A percentile compares a stretch with the other conserved stretches of the same genome.
phyloP scores from a whole-genome alignment of 345 rosid genomes.

The Euphorbia pulcherrima region DNA sequence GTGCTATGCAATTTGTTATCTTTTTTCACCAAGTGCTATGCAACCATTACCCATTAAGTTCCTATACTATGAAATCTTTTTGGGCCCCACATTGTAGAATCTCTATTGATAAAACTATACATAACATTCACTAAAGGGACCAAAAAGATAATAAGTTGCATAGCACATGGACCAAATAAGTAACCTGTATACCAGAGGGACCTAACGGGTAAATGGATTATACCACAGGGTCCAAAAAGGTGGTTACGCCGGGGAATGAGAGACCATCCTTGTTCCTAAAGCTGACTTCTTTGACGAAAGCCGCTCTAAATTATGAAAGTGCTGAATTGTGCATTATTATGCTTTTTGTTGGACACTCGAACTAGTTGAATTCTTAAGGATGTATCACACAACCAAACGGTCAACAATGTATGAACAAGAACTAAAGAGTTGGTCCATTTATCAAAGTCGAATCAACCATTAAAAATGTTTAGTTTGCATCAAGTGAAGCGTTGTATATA shows the following conservation, averaged over 20 bases:
- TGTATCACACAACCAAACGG: background rate
- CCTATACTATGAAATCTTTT: too few relatives aligned
- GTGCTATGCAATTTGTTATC: too few relatives aligned
- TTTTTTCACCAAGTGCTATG: too few relatives aligned
- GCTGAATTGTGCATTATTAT: background rate
- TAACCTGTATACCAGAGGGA: too few relatives aligned
- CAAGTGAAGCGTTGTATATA: background rate
- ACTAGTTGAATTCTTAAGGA: background rate
- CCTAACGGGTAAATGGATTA: too few relatives aligned
- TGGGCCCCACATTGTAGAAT: too few relatives aligned
- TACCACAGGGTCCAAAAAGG: too few relatives aligned
- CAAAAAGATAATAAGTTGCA: too few relatives aligned
- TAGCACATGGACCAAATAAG: too few relatives aligned
- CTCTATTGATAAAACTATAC: too few relatives aligned
- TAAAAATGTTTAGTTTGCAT: background rate
- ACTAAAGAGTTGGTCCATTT: background rate
- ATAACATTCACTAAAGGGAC: too few relatives aligned
- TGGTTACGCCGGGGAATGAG: background rate
- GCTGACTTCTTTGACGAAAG: background rate
- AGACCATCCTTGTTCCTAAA: background rate
- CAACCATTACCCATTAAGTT: too few relatives aligned
- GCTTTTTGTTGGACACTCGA: background rate
- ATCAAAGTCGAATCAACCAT: constrained; percentile 2
- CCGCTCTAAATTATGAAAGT: background rate
- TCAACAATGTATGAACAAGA: background rate